A percentile compares a stretch with the other conserved stretches of the same genome.
phyloP scores from a whole-genome alignment of 148 eudicot genomes.

The Fagopyrum tataricum region DNA sequence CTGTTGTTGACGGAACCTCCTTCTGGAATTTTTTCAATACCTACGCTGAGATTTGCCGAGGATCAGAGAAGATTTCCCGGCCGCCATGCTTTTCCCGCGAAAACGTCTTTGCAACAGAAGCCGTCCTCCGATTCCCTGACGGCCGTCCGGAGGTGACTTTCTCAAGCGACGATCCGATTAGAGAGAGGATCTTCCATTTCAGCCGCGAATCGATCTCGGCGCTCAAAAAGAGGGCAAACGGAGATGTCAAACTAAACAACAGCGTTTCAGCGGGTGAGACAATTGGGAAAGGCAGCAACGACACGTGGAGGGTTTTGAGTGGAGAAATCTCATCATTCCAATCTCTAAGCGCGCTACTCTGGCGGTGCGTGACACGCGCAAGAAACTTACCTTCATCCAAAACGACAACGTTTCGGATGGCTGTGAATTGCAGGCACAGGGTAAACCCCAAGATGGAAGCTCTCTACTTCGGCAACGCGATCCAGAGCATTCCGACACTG shows the following conservation, averaged over 20 bases:
- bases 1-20: constrained; percentile 50
- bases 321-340: constrained; percentile 70
- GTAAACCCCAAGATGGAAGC: constrained; percentile 58
- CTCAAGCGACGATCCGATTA: constrained; percentile 23
- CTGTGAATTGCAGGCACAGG: constrained; percentile 72
- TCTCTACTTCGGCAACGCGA: constrained; percentile 73
- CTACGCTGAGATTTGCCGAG: constrained; percentile 31
- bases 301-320: constrained; percentile 25
- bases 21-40: constrained; percentile 47
- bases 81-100: constrained; percentile 25
- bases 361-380: constrained; percentile 73
- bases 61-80: constrained; percentile 7
- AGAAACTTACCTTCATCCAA: constrained; percentile 31
- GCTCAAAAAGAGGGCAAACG: constrained; percentile 52
- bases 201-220: constrained; percentile 37
- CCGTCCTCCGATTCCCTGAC: constrained; percentile 30
- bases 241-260: neutral
- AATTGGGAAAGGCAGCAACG: constrained; percentile 44
- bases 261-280: constrained; percentile 26
- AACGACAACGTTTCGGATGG: constrained; percentile 77
- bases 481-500: constrained; percentile 65
- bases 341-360: constrained; percentile 51
- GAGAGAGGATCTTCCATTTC: constrained; percentile 52
- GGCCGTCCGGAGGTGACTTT: constrained; percentile 27
- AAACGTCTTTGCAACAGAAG: constrained; percentile 21